These are phyloP conservation scores for Vanilla planifolia DNA, from an alignment of 106 monocot genomes.

Conservation along the genomic window DNA sequence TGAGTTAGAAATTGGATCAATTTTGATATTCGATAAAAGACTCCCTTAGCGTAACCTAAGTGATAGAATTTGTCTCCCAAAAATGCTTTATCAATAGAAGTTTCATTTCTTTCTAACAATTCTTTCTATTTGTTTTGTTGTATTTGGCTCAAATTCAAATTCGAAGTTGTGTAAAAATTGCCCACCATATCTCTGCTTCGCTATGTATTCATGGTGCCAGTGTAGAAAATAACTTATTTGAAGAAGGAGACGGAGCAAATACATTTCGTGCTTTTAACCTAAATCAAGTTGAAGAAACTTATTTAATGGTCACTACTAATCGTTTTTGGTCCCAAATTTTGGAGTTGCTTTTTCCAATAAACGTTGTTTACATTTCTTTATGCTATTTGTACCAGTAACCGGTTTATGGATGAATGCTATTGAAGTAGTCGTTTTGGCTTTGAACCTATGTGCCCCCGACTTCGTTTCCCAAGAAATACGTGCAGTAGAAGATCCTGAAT, in stretches of 20 bases:
- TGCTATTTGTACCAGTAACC: constrained; percentile 18
- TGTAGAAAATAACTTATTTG: neutral
- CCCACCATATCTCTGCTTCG: too few species aligned
- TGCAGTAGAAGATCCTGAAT: too few species aligned
- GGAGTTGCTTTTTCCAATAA: constrained; percentile 28
- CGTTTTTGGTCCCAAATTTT: constrained; percentile 2
- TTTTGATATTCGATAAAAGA: too few species aligned
- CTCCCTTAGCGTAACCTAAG: too few species aligned
- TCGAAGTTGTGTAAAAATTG: too few species aligned
- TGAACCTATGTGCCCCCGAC: constrained; percentile 3
- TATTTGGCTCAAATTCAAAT: too few species aligned
- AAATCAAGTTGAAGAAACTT: neutral
- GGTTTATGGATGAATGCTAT: constrained; percentile 28
- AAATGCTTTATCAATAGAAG: too few species aligned
- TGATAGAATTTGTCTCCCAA: too few species aligned
- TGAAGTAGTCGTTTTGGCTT: constrained; percentile 14
- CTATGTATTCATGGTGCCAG: neutral
- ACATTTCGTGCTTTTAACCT: constrained; percentile 1
- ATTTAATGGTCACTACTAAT: constrained; percentile 4
- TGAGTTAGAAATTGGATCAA: too few species aligned
- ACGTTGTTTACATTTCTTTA: constrained; percentile 27
- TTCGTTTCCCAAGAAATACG: too few species aligned
- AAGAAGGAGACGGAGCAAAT: neutral
- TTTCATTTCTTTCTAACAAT: too few species aligned
- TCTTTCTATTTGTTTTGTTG: too few species aligned